phyloP scores from a whole-genome alignment of 208 protist species.

The Entamoeba histolytica region DNA sequence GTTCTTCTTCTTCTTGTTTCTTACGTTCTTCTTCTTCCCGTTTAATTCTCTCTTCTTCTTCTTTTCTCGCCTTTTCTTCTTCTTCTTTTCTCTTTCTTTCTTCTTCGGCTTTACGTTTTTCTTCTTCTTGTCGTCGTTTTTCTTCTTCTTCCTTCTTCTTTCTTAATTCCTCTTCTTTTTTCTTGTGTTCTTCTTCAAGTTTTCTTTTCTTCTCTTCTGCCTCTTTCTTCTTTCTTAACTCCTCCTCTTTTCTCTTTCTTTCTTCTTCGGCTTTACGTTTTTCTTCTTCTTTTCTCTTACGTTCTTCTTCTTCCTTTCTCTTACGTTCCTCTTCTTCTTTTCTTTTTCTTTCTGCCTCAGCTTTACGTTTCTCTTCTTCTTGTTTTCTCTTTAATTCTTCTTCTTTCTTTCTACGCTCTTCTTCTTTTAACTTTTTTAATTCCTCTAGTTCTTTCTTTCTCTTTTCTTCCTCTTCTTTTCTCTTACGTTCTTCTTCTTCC shows the following conservation, averaged over 20 bases:
- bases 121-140: background rate
- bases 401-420: background rate
- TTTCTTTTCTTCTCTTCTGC: background rate
- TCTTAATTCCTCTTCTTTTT: background rate
- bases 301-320: background rate
- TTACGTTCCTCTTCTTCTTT: background rate
- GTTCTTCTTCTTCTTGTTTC: background rate
- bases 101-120: background rate
- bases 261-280: background rate
- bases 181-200: background rate
- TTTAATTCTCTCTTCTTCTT: background rate
- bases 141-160: background rate
- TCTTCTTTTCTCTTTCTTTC: background rate
- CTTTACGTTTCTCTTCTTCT: background rate
- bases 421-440: background rate
- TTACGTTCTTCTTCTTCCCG: background rate
- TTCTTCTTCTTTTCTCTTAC: background rate
- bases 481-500: background rate
- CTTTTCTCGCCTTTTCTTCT: background rate
- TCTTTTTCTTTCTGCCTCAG: background rate
- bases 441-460: background rate
- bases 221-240: background rate
- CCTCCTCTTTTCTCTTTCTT: background rate
- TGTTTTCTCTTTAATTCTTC: too few relatives aligned
- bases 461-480: background rate